These are phyloP conservation scores for Linum usitatissimum DNA, from an alignment of 345 rosid species.

Conservation along the genomic window DNA sequence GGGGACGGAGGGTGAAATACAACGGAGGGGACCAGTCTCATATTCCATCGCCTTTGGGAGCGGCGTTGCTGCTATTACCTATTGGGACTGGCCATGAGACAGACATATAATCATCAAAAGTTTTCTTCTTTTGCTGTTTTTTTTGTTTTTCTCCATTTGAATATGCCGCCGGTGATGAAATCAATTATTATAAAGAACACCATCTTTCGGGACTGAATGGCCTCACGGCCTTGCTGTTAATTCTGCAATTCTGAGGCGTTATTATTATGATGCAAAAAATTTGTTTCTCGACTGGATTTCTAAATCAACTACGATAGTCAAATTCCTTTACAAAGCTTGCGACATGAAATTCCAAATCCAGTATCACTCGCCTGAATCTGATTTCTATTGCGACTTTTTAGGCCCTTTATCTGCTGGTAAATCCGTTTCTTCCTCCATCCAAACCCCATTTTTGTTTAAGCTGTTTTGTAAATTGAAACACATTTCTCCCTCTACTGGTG, in stretches of 20 bases:
- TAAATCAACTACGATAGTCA: not conserved
- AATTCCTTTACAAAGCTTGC: not conserved
- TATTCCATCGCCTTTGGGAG: slow-evolving; percentile 35
- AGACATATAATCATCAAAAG: slow-evolving; percentile 3
- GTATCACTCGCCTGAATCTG: slow-evolving; percentile 1
- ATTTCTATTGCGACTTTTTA: not conserved
- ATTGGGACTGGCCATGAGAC: slow-evolving; percentile 36
- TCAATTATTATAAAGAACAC: slow-evolving; percentile 11
- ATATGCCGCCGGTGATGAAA: slow-evolving; percentile 29
- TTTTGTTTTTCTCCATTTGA: no score
- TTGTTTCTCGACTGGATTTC: not conserved
- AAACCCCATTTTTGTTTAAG: no score
- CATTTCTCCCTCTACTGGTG: no score
- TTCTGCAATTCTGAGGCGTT: slow-evolving; percentile 49
- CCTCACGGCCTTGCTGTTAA: slow-evolving; percentile 30
- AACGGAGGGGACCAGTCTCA: slow-evolving; percentile 8
- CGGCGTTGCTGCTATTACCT: slow-evolving; percentile 36
- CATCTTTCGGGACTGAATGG: slow-evolving; percentile 58
- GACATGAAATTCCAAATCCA: not conserved
- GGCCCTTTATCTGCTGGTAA: not conserved
- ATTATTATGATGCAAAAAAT: not conserved
- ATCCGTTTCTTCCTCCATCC: not conserved
- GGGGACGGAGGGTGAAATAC: slow-evolving; percentile 8
- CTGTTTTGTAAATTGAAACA: no score
- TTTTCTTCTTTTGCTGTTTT: no score